phyloP scores from a whole-genome alignment of 257 asterid genomes.

The Solanum lignicaule region DNA sequence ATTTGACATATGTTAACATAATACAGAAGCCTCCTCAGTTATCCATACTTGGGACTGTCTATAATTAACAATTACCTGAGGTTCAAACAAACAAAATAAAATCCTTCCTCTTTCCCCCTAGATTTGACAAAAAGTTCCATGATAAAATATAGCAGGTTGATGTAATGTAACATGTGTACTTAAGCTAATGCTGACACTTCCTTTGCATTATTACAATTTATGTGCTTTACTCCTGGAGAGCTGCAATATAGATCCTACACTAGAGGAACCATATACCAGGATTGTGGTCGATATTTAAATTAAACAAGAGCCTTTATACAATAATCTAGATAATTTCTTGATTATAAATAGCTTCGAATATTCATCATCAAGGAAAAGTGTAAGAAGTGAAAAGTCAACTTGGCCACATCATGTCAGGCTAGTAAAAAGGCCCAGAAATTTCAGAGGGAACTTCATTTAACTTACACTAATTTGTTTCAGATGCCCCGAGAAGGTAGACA shows the following conservation, averaged over 20 bases:
- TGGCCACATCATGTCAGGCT: neutral
- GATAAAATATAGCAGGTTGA: neutral
- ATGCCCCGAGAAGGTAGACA: constrained; percentile 98
- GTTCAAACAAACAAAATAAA: neutral
- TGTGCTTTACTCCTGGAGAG: neutral
- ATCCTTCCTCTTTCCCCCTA: neutral
- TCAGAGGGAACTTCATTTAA: constrained; percentile 7
- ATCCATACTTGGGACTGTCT: neutral
- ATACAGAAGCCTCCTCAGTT: neutral
- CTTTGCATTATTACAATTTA: neutral
- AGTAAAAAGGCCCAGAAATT: neutral
- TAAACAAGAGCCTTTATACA: neutral
- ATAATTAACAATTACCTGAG: neutral
- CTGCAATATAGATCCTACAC: neutral
- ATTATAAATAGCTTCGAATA: neutral
- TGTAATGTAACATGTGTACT: neutral
- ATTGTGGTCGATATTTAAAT: neutral
- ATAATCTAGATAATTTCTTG: neutral
- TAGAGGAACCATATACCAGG: neutral
- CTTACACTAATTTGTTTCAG: constrained; percentile 94
- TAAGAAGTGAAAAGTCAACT: neutral
- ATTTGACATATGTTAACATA: neutral
- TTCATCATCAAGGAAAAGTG: neutral
- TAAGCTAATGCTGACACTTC: neutral
- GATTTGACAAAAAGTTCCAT: neutral